A percentile compares a stretch with the other conserved stretches of the same genome.
phyloP scores from a whole-genome alignment of 176 grass and related monocot species.

The Puccinellia tenuiflora region DNA sequence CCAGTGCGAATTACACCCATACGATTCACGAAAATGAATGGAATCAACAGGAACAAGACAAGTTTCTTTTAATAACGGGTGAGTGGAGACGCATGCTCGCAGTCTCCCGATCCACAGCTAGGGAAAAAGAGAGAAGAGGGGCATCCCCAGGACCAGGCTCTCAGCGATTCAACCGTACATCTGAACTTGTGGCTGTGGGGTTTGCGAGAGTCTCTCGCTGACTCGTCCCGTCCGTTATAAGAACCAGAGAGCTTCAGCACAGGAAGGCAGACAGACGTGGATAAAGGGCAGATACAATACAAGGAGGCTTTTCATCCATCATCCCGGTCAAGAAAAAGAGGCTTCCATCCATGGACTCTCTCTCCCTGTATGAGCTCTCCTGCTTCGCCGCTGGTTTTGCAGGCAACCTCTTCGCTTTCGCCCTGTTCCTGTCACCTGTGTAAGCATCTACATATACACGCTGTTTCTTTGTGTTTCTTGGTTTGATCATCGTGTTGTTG shows the following conservation, averaged over 20 bases:
- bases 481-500: not conserved
- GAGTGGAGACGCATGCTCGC: not conserved
- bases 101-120: not conserved
- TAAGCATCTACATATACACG: constrained; percentile 24
- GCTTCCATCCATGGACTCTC: constrained; percentile 29
- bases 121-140: not conserved
- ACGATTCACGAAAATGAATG: not conserved
- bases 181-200: constrained; percentile 10
- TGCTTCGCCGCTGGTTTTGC: constrained; percentile 55
- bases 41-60: not conserved
- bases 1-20: not conserved
- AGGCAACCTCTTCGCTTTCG: constrained; percentile 72
- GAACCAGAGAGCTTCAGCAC: not conserved
- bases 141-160: not conserved
- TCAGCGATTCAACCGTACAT: not conserved
- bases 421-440: constrained; percentile 77
- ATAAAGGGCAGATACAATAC: not conserved
- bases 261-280: not conserved
- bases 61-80: not conserved
- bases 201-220: not conserved
- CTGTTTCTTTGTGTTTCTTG: too few species aligned
- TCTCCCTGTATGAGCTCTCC: constrained; percentile 46
- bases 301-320: not conserved
- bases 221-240: constrained; percentile 9
- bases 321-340: not conserved